A percentile compares a stretch with the other conserved stretches of the same genome.
Evolutionary conservation across 495 filamentous ascomycete genomes (phyloP).

Genomic region (Melanomma pulvis-pyrius): DNA sequence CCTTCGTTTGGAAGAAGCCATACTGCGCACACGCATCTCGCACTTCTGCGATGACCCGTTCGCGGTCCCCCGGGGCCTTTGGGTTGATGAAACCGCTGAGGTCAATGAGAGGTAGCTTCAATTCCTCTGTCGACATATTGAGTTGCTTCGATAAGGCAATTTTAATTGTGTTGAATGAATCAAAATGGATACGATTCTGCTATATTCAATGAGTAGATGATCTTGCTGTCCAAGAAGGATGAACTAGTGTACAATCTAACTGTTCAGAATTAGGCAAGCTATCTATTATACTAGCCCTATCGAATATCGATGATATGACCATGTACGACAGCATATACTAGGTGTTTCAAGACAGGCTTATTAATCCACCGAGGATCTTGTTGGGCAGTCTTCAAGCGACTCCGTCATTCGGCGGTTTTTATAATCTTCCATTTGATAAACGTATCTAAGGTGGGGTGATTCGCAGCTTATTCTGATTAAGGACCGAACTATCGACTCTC

Average conservation of each 20-base stretch:
- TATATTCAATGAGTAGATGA: no score
- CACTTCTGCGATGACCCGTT: conserved; percentile 43
- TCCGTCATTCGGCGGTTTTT: neutral
- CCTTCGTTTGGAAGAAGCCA: conserved; percentile 57
- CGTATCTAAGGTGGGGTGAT: no score
- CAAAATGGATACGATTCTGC: no score
- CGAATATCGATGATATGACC: neutral
- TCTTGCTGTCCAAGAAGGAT: no score
- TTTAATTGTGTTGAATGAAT: no score
- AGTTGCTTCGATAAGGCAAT: neutral
- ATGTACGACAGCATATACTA: no score
- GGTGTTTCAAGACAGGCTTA: no score
- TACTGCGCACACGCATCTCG: conserved; percentile 42
- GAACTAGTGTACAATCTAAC: no score
- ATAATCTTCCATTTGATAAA: neutral
- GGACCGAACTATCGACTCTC: neutral
- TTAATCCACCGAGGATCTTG: no score
- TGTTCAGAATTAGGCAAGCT: no score
- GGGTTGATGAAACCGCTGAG: conserved; percentile 17
- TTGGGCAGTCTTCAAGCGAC: no score
- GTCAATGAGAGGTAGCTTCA: conserved; percentile 26
- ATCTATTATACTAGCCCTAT: neutral
- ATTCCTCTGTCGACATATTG: neutral
- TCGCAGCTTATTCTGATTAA: neutral
- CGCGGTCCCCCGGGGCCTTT: neutral